Conservation (phyloP, 2,329 filamentous ascomycete genomes). For the Leptodontidium sp. region DNA sequence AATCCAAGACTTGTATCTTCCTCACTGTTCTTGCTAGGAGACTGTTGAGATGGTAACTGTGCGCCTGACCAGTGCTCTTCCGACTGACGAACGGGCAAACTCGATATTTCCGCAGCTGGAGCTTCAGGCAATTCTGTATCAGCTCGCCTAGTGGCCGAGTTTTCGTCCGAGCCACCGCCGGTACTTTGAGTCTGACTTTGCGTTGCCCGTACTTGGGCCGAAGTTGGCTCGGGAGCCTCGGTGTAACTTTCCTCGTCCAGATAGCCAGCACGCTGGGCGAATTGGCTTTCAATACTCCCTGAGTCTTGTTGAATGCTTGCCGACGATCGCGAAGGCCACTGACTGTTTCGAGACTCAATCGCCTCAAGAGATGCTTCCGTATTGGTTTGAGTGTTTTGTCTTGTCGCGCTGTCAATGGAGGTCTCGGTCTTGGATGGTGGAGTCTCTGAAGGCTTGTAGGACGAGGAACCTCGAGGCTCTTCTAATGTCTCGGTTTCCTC, state of each 20-base stretch:
- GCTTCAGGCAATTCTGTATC: background rate
- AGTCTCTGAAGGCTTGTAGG: constrained; percentile 27
- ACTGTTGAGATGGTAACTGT: background rate
- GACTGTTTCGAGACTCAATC: constrained; percentile 14
- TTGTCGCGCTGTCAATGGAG: background rate
- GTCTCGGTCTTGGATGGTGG: constrained; percentile 17
- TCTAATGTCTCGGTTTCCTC: background rate
- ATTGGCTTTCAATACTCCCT: constrained; percentile 11
- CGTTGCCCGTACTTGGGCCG: background rate
- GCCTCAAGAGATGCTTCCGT: constrained; percentile 7
- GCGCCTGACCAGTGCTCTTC: background rate
- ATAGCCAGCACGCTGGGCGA: constrained; percentile 16
- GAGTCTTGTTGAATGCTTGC: background rate
- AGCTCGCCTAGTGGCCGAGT: background rate
- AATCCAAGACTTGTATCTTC: constrained; percentile 6
- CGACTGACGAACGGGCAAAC: background rate
- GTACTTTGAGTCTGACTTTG: constrained; percentile 1
- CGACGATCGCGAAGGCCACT: background rate
- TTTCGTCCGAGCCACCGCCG: background rate
- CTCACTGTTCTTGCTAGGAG: background rate
- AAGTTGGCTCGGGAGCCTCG: background rate
- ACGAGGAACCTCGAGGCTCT: constrained; percentile 30
- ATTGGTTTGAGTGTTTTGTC: constrained; percentile 9
- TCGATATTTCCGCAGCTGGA: background rate
- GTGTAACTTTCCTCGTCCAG: constrained; percentile 9